phyloP scores from a whole-genome alignment of 1,139 yeast genomes.

The Yamadazyma mexicana region DNA sequence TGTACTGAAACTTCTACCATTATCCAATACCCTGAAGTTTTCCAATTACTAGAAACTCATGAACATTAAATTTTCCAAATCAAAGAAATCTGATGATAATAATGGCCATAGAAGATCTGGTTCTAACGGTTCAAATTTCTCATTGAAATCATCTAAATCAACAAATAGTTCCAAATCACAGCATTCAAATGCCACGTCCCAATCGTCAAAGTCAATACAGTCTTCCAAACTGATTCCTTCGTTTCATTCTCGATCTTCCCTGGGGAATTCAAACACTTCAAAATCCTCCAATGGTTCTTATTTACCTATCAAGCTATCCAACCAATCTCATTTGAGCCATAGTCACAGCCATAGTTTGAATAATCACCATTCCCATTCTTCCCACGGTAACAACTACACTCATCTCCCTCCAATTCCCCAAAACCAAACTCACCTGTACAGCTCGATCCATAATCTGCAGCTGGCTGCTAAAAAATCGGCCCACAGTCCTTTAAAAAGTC shows the following conservation, averaged over 20 bases:
- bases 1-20: no score
- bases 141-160: slow-evolving; percentile 13
- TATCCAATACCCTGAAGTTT: no score
- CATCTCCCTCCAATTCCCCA: slow-evolving; percentile 7
- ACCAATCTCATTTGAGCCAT: background rate
- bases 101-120: slow-evolving; percentile 12
- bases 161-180: slow-evolving; percentile 6
- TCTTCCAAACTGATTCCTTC: slow-evolving; percentile 8
- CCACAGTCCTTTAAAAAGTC: slow-evolving; percentile 2
- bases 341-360: slow-evolving; percentile 3
- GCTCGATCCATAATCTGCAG: background rate
- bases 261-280: slow-evolving; percentile 10
- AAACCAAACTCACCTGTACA: background rate
- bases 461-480: slow-evolving; percentile 1
- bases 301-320: slow-evolving; percentile 3
- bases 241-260: slow-evolving; percentile 14
- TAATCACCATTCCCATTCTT: background rate
- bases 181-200: slow-evolving; percentile 3
- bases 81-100: slow-evolving; percentile 8
- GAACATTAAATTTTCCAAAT: slow-evolving; percentile 13
- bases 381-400: slow-evolving; percentile 5
- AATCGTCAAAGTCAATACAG: slow-evolving; percentile 5
- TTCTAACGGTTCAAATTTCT: slow-evolving; percentile 12
- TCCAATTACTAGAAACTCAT: slow-evolving; percentile 1
- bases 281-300: slow-evolving; percentile 9